Percentiles rank a stretch among this genome's conserved stretches.
Evolutionary conservation across 495 filamentous ascomycete species (phyloP).

Genomic region (Neurospora sp.): DNA sequence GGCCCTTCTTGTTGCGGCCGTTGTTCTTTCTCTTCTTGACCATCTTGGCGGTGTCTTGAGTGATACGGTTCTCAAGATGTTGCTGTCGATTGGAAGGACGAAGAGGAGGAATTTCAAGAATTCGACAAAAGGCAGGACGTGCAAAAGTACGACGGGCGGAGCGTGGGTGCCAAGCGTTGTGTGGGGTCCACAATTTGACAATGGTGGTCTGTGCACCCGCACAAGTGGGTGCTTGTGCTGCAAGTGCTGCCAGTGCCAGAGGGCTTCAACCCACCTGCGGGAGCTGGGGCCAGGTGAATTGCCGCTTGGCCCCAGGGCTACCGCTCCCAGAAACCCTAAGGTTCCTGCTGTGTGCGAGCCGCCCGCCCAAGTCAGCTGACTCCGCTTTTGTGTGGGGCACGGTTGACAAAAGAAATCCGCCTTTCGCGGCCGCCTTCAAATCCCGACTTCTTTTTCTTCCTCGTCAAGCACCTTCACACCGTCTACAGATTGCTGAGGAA

Average conservation of each 20-base stretch:
- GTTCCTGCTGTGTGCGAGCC: neutral
- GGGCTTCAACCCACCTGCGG: neutral
- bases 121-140: slow-evolving; percentile 12
- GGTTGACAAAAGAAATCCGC: slow-evolving; percentile 19
- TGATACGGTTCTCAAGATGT: slow-evolving; percentile 24
- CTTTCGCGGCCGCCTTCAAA: slow-evolving; percentile 8
- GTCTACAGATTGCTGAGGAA: slow-evolving; percentile 48
- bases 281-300: neutral
- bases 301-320: slow-evolving; percentile 16
- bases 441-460: slow-evolving; percentile 14
- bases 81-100: slow-evolving; percentile 20
- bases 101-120: slow-evolving; percentile 11
- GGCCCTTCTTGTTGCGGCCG: slow-evolving; percentile 98
- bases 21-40: slow-evolving; percentile 99
- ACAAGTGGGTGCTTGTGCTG: neutral
- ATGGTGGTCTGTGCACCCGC: neutral
- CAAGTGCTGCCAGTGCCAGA: neutral
- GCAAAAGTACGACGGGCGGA: neutral
- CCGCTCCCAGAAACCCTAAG: slow-evolving; percentile 17
- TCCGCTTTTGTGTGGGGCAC: slow-evolving; percentile 19
- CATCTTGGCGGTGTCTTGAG: slow-evolving; percentile 70
- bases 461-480: slow-evolving; percentile 29
- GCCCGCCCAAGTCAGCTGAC: slow-evolving; percentile 19
- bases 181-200: slow-evolving; percentile 5
- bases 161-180: slow-evolving; percentile 5